Base-by-base conservation (phyloP, 495 filamentous ascomycete genomes). In the Aspergillus ellipticus region DNA sequence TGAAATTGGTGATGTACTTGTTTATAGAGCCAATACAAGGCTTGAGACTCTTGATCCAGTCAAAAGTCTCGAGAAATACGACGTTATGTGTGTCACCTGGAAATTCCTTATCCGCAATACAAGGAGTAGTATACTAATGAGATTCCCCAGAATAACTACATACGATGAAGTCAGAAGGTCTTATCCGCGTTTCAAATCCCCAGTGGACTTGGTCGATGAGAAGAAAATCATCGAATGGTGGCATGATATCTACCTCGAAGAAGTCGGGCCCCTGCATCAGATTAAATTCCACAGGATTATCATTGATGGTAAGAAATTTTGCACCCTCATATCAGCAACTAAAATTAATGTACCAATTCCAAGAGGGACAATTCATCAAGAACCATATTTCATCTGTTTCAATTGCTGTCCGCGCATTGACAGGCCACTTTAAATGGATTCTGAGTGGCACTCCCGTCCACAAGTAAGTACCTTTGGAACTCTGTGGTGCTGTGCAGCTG, bases 401-500 rank as follows among this genome's bases (percentile, higher is more conserved):
- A 0, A 66, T 77, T 1, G 81, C 83, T 4, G 84, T 85, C 52
- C 65, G 78, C 8, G 74, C 66, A 4, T 63, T 91, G 0, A 71
- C 68, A 42, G 79, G 74, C 1, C 67, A 74, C 11, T 71, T 80
- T 53, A 77, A 80, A 33, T 90, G 87, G 86, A 70, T 78, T 0
- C 29, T 90, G 0, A 79, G 68, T 11, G 86, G 84, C 1, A 89
- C 86, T 0, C 86, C 84, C 0, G 61, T 87, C n/a, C 62, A 74
- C 5, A 87, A 87, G 68, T 69, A 59, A 50, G 62, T 54, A 29
- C 6, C 31, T 49, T 26, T 3, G 24, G 9, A 15, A 15, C 33
- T 35, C n/a, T n/a, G n/a, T n/a, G n/a, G n/a, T n/a, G n/a, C n/a
- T n/a, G n/a, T 11, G 2, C 11, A 28, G 42, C 42, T 21, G 1